phyloP scores from a whole-genome alignment of 2,329 filamentous ascomycete species.

The Colletotrichum aenigma region DNA sequence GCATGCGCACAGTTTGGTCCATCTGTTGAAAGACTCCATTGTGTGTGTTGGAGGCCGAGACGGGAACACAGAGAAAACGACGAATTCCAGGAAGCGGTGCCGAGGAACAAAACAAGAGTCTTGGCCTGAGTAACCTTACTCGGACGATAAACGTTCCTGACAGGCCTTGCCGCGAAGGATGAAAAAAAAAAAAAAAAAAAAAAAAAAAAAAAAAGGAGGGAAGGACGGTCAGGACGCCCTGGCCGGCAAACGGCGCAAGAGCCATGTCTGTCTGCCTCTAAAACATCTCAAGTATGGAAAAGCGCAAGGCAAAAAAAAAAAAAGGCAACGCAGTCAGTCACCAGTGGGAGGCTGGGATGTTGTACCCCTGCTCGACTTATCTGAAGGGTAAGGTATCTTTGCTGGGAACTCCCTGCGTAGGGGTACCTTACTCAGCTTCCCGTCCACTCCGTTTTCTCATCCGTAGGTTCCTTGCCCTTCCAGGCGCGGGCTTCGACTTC shows the following conservation, averaged over 20 bases:
- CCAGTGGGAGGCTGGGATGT: background rate
- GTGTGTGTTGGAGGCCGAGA: background rate
- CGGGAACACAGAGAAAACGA: background rate
- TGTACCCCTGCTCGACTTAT: too few species aligned
- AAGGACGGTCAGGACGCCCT: background rate
- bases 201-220: background rate
- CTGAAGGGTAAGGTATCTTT: background rate
- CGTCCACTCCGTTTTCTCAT: background rate
- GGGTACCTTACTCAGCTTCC: background rate
- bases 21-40: background rate
- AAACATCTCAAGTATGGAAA: background rate
- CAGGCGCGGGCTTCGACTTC: background rate
- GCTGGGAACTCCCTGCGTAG: background rate
- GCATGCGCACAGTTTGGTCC: background rate
- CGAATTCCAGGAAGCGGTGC: background rate
- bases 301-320: background rate
- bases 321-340: too few species aligned
- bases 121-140: background rate
- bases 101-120: background rate
- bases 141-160: background rate
- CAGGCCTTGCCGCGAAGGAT: background rate
- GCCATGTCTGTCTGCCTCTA: background rate
- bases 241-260: background rate
- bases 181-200: background rate
- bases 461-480: background rate